Percentiles rank a stretch among this genome's conserved stretches.
These are phyloP conservation scores for Lolium rigidum DNA, from an alignment of 176 grass and related monocot genomes.

Conservation along the genomic window DNA sequence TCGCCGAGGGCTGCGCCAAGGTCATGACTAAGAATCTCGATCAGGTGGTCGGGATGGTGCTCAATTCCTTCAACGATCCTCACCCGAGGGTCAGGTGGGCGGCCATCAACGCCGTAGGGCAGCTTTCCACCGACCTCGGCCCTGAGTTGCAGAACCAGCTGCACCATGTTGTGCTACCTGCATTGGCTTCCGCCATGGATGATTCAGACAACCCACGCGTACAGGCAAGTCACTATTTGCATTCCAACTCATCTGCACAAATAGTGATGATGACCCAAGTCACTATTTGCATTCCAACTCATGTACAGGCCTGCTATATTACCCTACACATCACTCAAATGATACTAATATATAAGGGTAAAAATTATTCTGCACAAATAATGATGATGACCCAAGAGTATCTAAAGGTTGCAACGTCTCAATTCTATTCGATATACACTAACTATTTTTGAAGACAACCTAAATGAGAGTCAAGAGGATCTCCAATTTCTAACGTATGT, in stretches of 20 bases:
- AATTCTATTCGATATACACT: background rate
- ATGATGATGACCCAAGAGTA: background rate
- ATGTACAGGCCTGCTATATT: background rate
- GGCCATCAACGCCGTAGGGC: slow-evolving; percentile 92
- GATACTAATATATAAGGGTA: background rate
- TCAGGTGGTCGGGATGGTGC: slow-evolving; percentile 93
- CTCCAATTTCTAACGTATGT: background rate
- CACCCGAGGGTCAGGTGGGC: slow-evolving; percentile 98
- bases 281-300: too few species aligned
- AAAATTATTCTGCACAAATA: background rate
- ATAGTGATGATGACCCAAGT: too few species aligned
- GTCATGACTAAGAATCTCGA: slow-evolving; percentile 98
- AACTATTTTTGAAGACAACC: background rate
- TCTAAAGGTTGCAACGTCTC: background rate
- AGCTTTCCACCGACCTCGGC: slow-evolving; percentile 89
- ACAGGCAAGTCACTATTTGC: slow-evolving; percentile 63
- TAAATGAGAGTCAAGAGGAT: slow-evolving; percentile 17
- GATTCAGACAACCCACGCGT: slow-evolving; percentile 95
- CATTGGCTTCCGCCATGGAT: slow-evolving; percentile 86
- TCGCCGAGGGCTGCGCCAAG: slow-evolving; percentile 94
- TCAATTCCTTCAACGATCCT: slow-evolving; percentile 79
- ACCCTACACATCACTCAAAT: background rate
- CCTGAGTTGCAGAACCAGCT: slow-evolving; percentile 89
- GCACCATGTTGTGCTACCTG: slow-evolving; percentile 79
- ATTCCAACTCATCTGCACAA: too few species aligned